A percentile compares a stretch with the other conserved stretches of the same genome.
Evolutionary conservation across 805 yeast species (phyloP).

Genomic region (Wickerhamomyces canadensis): DNA sequence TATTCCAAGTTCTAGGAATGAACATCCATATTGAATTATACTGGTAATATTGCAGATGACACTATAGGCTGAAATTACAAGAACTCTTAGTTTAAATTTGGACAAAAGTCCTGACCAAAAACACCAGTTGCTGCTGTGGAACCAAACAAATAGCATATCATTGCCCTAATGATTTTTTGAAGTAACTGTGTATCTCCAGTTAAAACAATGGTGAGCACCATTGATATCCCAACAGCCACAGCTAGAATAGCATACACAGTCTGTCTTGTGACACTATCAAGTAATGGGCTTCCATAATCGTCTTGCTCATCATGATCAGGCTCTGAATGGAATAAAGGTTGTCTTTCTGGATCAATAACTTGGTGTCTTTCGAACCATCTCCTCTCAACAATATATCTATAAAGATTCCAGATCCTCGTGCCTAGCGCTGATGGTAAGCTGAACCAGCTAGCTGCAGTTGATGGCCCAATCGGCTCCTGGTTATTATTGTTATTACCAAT

Average conservation of each 20-base stretch:
- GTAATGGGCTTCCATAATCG: not conserved
- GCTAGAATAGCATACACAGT: conserved; percentile 2
- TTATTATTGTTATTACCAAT: not conserved
- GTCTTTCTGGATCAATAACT: conserved; percentile 12
- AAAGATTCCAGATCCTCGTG: not conserved
- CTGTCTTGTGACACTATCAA: not conserved
- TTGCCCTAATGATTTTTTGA: conserved; percentile 11
- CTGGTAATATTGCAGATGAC: too few relatives aligned
- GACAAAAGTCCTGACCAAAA: conserved; percentile 19
- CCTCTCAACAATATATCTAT: not conserved
- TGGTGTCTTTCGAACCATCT: not conserved
- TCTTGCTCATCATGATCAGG: not conserved
- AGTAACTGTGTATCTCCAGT: conserved; percentile 18
- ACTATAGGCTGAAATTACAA: too few relatives aligned
- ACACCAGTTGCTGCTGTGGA: not conserved
- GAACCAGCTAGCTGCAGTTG: too few relatives aligned
- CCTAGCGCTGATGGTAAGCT: too few relatives aligned
- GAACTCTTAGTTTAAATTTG: conserved; percentile 4
- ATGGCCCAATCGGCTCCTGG: too few relatives aligned
- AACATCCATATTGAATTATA: too few relatives aligned
- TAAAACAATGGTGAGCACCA: conserved; percentile 5
- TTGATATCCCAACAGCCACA: conserved; percentile 1
- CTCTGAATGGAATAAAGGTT: conserved; percentile 6
- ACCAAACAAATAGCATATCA: conserved; percentile 19
- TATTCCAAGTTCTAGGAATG: too few relatives aligned